phyloP scores from a whole-genome alignment of 345 rosid genomes.

The Euphorbia lathyris region DNA sequence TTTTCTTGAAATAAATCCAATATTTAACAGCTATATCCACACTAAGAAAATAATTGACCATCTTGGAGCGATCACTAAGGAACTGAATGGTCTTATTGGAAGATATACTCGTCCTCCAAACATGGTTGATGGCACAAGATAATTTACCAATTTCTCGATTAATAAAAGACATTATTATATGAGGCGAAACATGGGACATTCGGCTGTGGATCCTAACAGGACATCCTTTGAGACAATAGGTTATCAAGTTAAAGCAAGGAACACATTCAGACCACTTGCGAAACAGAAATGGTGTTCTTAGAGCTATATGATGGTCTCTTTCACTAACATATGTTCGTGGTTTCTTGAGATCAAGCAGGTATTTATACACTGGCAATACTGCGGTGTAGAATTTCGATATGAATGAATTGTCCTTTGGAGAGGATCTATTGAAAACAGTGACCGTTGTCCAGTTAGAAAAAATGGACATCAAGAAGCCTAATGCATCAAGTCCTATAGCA shows the following conservation, averaged over 20 bases:
- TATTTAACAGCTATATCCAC: background rate
- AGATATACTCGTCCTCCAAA: background rate
- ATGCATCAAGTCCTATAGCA: constrained; percentile 46
- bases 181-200: background rate
- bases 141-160: background rate
- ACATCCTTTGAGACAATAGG: constrained; percentile 36
- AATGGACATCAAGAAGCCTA: constrained; percentile 43
- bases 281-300: constrained; percentile 26
- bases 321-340: background rate
- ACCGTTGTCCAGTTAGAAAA: constrained; percentile 54
- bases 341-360: constrained; percentile 17
- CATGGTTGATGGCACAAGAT: background rate
- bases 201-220: constrained; percentile 25
- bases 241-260: constrained; percentile 44
- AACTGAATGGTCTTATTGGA: background rate
- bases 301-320: constrained; percentile 10
- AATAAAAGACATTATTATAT: no score
- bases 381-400: constrained; percentile 9
- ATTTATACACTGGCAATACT: background rate
- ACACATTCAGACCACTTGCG: constrained; percentile 59
- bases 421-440: constrained; percentile 13
- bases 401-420: constrained; percentile 17
- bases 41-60: background rate
- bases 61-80: background rate
- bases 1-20: background rate